Base-by-base conservation (phyloP, 805 yeast genomes). In the Candida rishiriensis region DNA sequence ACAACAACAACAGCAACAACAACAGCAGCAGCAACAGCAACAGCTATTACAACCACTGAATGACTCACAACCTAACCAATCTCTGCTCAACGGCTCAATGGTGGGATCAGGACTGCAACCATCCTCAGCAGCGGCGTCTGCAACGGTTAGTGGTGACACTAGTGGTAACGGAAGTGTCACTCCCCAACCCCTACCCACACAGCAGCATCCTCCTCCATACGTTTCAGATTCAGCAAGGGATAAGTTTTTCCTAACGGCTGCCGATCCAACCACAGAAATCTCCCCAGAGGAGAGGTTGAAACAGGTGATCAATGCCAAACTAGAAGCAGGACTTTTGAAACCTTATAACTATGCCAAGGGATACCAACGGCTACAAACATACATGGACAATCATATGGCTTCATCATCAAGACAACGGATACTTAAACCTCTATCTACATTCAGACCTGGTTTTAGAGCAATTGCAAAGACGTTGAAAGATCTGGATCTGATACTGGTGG, bases 311-410 rank as follows among this genome's bases (percentile, higher is more conserved):
- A 86, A 87, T 58, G 98, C 98, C 14, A 91, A 91, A 57, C 68
- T 90, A 36, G 95, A 88, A 61, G 98, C 98, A 0, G 98, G 98
- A 0, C 71, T 91, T 36, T 68, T 91, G 32, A 88, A 85, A 59
- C 98, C 98, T 0, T 91, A 89, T 64, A 87, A 91, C 61, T 91
- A 91, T 59, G 97, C 96, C 1, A 81, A 83, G 54, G 98, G 98
- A 0, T 91, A 91, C 60, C 95, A 95, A 3, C 69, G 97, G 29
- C 65, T 91, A 46, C 96, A 89, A 61, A 75, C 79, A 42, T 91
- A 89, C 65, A 88, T 91, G 96, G 96, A 90, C 61, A 83, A 81
- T 53, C 85, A 88, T 63, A 90, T 91, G 97, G 83, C 85, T 43
- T 74, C 79, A 8, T 77, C 87, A 3, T 85, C 95, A 29, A 74